Evolutionary conservation across 805 yeast genomes (phyloP), one percentile per base, ranked within the genome.

Genomic region (Candida peoriensis): DNA sequence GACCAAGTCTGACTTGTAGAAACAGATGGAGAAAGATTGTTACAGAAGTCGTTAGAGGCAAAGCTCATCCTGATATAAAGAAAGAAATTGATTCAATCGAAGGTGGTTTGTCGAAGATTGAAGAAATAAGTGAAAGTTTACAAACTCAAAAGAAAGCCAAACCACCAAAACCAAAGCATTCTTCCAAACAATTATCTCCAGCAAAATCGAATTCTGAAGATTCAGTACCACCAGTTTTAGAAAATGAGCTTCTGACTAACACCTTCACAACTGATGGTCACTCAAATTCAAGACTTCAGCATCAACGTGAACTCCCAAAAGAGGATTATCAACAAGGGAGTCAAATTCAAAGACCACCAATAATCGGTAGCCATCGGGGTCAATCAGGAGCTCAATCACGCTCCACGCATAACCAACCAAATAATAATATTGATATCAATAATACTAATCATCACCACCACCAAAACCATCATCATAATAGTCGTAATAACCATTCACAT

Each of bases 21-120:
- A 89, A 89, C 59, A 69, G 96, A 42, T 89, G 96, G 96, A 72
- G 96, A 47, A 87, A 84, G 51, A 73, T 86, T 22, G 81, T 82
- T 38, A 81, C 89, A 2, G 78, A 76, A 44, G 86, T 82, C 25
- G 85, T 78, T 5, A 60, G 84, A 53, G 80, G 80, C 21, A 70
- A 72, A 44, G 87, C 89, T 0, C 56, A 66, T 27, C 66, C 68
- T 6, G 65, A 63, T 18, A 73, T 83, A 29, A 69, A 68, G 47
- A 58, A 60, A 36, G 86, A 82, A 33, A 82, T 82, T 15, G 77
- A 78, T 32, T 67, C 66, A 17, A 63, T 74, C 8, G 66, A 70
- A 41, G 59, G 58, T 29, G 55, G 63, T 2, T 44, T 57, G n/a
- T 44, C 61, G 4, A 43, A 46, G 25, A 28, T 48, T 12, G 50